A percentile compares a stretch with the other conserved stretches of the same genome.
Conservation (phyloP, 192 early-diverging fungal genomes). For the Backusella sp. region DNA sequence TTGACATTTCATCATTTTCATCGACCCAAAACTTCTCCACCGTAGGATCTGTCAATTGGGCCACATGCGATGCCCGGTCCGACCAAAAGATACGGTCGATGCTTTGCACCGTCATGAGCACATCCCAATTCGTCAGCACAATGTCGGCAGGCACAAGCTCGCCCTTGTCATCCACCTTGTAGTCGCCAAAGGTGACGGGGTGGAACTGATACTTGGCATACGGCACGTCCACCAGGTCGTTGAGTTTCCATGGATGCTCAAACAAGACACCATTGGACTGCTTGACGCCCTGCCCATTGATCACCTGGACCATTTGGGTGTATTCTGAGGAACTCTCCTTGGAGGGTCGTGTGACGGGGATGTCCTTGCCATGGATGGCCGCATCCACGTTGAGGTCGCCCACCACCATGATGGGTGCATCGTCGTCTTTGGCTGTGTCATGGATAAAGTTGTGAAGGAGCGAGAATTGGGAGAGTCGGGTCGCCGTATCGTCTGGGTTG, state of each 20-base stretch:
- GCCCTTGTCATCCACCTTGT: constrained; percentile 46
- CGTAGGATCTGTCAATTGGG: not conserved
- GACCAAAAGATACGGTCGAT: constrained; percentile 35
- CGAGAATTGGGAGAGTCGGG: constrained; percentile 62
- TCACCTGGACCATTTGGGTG: constrained; percentile 52
- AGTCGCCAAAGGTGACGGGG: constrained; percentile 79
- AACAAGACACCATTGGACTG: not conserved
- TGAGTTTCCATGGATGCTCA: constrained; percentile 1
- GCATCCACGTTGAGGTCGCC: constrained; percentile 71
- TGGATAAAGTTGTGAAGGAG: constrained; percentile 67
- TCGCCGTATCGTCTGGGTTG: constrained; percentile 50
- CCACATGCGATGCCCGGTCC: not conserved
- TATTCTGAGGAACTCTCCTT: constrained; percentile 52
- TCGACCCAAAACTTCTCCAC: constrained; percentile 31
- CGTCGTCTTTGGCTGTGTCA: constrained; percentile 38
- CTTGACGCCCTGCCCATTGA: constrained; percentile 37
- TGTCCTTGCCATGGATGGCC: constrained; percentile 25
- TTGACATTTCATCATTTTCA: constrained; percentile 11
- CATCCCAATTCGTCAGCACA: constrained; percentile 53
- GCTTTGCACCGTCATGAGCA: constrained; percentile 42
- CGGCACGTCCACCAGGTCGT: constrained; percentile 47
- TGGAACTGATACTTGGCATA: constrained; percentile 61
- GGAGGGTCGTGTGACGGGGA: constrained; percentile 25
- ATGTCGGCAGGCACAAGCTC: constrained; percentile 49
- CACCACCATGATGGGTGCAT: constrained; percentile 17